phyloP scores from a whole-genome alignment of 768 basidiomycete species.

The Suillus ampliporus region DNA sequence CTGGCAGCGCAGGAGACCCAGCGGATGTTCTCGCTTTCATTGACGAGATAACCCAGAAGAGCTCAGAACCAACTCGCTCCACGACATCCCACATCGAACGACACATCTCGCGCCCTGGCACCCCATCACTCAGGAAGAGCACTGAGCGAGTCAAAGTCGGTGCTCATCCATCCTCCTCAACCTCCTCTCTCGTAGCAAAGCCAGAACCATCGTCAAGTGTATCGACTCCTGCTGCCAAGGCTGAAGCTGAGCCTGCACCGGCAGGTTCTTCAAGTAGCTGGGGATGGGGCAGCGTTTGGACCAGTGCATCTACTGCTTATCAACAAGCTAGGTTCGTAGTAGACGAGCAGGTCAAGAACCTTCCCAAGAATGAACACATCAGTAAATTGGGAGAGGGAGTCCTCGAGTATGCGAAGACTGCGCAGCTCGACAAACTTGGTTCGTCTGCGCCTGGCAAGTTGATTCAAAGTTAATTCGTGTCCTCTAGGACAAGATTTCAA shows the following conservation, averaged over 20 bases:
- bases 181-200: constrained; percentile 47
- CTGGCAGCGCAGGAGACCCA: constrained; percentile 63
- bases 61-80: constrained; percentile 73
- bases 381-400: constrained; percentile 89
- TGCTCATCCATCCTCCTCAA: constrained; percentile 45
- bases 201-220: constrained; percentile 36
- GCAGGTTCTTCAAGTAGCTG: constrained; percentile 47
- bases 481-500: constrained; percentile 85
- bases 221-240: constrained; percentile 24
- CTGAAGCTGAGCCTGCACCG: constrained; percentile 26
- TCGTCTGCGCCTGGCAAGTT: constrained; percentile 26
- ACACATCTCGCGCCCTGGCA: constrained; percentile 67
- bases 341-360: constrained; percentile 90
- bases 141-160: constrained; percentile 79
- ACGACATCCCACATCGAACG: constrained; percentile 59
- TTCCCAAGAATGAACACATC: constrained; percentile 86
- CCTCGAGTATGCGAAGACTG: constrained; percentile 84
- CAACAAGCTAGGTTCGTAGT: constrained; percentile 88
- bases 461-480: constrained; percentile 12
- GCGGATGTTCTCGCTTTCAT: constrained; percentile 91
- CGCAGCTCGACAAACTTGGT: constrained; percentile 93
- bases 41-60: constrained; percentile 94
- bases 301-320: constrained; percentile 80
- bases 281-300: constrained; percentile 94
- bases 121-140: constrained; percentile 74